Conservation (phyloP, 2,329 filamentous ascomycete species). For the Leptographium procerum region DNA sequence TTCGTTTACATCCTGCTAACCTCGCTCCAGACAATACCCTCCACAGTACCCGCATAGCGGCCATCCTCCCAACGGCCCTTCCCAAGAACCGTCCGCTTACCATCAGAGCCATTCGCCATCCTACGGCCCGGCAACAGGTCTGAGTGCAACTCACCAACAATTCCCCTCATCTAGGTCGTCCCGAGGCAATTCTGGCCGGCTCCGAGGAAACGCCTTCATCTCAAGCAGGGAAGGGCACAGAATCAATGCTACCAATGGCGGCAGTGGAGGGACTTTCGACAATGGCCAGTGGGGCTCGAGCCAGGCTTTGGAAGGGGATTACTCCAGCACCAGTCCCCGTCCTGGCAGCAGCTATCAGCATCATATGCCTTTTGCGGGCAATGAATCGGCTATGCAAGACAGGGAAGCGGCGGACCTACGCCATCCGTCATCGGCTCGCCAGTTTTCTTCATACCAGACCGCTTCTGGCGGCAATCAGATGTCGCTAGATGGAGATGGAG, state of each 20-base stretch:
- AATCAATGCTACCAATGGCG: conserved; percentile 30
- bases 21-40: conserved; percentile 46
- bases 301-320: conserved; percentile 23
- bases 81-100: conserved; percentile 46
- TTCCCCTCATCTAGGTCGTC: conserved; percentile 36
- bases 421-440: neutral
- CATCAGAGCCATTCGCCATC: conserved; percentile 37
- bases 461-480: neutral
- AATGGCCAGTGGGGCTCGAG: conserved; percentile 59
- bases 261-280: conserved; percentile 40
- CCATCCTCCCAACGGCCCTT: conserved; percentile 37
- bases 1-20: neutral
- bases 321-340: conserved; percentile 11
- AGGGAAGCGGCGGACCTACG: neutral
- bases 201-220: conserved; percentile 48
- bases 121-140: conserved; percentile 46
- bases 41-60: conserved; percentile 47
- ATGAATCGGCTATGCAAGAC: conserved; percentile 3
- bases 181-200: conserved; percentile 34
- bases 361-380: conserved; percentile 2
- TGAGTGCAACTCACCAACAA: conserved; percentile 39
- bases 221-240: conserved; percentile 34
- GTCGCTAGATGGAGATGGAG: neutral
- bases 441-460: neutral
- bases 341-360: conserved; percentile 15